Evolutionary conservation across 441 rosid species (phyloP).

Genomic region (Breynia disticha): DNA sequence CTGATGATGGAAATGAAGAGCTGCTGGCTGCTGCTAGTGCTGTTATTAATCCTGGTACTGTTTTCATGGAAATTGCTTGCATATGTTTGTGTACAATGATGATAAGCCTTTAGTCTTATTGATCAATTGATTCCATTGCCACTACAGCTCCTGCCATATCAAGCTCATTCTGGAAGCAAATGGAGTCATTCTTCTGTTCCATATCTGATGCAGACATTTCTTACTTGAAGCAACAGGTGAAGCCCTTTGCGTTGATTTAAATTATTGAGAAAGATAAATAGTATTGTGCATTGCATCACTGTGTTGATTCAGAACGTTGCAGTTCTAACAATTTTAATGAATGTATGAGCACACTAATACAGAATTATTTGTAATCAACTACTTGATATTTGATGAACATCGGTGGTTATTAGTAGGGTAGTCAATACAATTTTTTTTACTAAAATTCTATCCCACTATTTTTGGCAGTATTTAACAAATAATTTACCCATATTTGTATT

Average conservation of each 20-base stretch:
- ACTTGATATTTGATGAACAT: no score
- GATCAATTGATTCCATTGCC: no score
- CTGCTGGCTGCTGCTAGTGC: slow-evolving; percentile 87
- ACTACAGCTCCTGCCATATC: slow-evolving; percentile 52
- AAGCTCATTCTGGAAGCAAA: slow-evolving; percentile 71
- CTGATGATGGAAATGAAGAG: slow-evolving; percentile 87
- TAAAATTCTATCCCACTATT: no score
- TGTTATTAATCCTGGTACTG: slow-evolving; percentile 53
- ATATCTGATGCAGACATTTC: slow-evolving; percentile 63
- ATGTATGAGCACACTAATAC: no score
- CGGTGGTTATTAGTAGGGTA: no score
- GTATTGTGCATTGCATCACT: no score
- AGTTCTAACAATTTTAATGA: no score
- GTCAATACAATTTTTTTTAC: no score
- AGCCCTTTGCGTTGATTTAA: background rate
- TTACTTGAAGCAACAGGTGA: slow-evolving; percentile 69
- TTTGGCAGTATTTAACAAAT: no score
- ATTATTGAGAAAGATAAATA: background rate
- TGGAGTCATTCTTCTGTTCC: slow-evolving; percentile 69
- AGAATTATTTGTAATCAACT: no score
- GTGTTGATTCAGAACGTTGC: no score
- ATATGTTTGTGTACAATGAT: slow-evolving; percentile 6
- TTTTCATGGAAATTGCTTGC: slow-evolving; percentile 12
- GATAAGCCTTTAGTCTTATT: slow-evolving; percentile 6
- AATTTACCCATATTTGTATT: no score